Evolutionary conservation across 2,329 filamentous ascomycete species (phyloP).

Genomic region (Rutstroemia sp.): DNA sequence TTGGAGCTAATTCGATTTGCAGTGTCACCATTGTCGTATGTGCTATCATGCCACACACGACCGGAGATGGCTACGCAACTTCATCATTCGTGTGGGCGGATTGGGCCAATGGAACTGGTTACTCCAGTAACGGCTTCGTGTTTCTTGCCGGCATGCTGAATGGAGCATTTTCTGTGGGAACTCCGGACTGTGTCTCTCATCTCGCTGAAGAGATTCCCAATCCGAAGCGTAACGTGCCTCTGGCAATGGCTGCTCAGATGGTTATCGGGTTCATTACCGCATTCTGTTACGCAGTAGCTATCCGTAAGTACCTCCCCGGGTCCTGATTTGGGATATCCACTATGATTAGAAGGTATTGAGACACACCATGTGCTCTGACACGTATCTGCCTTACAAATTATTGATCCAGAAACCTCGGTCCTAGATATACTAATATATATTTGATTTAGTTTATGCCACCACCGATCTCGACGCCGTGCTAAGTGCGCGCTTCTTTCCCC

Average conservation of each 20-base stretch:
- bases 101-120: conserved; percentile 39
- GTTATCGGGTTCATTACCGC: conserved; percentile 44
- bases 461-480: conserved; percentile 46
- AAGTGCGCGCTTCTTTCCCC: conserved; percentile 47
- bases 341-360: neutral
- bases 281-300: conserved; percentile 43
- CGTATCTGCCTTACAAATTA: neutral
- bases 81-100: conserved; percentile 38
- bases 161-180: conserved; percentile 60
- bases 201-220: conserved; percentile 56
- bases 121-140: conserved; percentile 44
- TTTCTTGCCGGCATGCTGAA: conserved; percentile 57
- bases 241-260: conserved; percentile 44
- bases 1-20: neutral
- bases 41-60: conserved; percentile 43
- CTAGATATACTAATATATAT: neutral
- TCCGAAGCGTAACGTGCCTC: conserved; percentile 44
- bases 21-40: conserved; percentile 38
- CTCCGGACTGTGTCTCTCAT: conserved; percentile 58
- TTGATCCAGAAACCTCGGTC: neutral
- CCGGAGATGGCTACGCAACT: conserved; percentile 35
- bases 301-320: conserved; percentile 18
- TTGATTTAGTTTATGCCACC: conserved; percentile 44
- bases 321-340: neutral
- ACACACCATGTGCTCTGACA: too few species aligned